phyloP scores from a whole-genome alignment of 164 flowering plant species.

The Liriodendron chinense region DNA sequence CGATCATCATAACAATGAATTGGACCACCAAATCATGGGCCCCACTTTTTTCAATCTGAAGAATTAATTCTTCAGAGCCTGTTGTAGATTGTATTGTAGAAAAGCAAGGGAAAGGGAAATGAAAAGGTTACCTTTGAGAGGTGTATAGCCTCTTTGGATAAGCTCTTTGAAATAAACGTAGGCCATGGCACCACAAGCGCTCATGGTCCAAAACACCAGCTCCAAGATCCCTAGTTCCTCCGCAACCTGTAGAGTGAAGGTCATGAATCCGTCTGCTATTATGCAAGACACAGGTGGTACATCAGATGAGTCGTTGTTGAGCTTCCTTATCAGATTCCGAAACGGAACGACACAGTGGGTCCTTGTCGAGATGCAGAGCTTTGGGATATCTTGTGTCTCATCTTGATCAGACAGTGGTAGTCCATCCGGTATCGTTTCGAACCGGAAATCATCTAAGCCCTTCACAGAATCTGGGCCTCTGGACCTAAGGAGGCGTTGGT shows the following conservation, averaged over 20 bases:
- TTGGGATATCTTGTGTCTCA: conserved; percentile 40
- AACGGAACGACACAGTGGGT: conserved; percentile 31
- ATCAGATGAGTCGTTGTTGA: conserved; percentile 13
- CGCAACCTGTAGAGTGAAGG: conserved; percentile 36
- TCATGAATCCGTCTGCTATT: conserved; percentile 46
- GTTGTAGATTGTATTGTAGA: no score
- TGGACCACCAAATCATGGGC: no score
- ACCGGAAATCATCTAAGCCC: conserved; percentile 36
- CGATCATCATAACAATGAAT: no score
- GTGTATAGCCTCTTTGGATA: conserved; percentile 34
- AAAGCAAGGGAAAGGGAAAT: no score
- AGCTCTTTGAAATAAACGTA: conserved; percentile 25
- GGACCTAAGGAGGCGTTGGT: conserved; percentile 39
- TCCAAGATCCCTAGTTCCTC: conserved; percentile 33
- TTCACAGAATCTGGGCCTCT: conserved; percentile 31
- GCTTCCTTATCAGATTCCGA: conserved; percentile 22
- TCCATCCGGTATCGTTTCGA: conserved; percentile 63
- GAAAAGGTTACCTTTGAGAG: conserved; percentile 42
- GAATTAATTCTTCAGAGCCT: no score
- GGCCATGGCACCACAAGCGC: conserved; percentile 37
- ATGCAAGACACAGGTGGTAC: conserved; percentile 41
- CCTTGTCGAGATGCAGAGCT: conserved; percentile 33
- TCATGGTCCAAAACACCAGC: conserved; percentile 39
- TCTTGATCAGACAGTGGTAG: conserved; percentile 47
- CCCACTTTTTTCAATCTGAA: no score